Evolutionary conservation across 208 protist genomes (phyloP).

Genomic region (Pavlovales sp.): DNA sequence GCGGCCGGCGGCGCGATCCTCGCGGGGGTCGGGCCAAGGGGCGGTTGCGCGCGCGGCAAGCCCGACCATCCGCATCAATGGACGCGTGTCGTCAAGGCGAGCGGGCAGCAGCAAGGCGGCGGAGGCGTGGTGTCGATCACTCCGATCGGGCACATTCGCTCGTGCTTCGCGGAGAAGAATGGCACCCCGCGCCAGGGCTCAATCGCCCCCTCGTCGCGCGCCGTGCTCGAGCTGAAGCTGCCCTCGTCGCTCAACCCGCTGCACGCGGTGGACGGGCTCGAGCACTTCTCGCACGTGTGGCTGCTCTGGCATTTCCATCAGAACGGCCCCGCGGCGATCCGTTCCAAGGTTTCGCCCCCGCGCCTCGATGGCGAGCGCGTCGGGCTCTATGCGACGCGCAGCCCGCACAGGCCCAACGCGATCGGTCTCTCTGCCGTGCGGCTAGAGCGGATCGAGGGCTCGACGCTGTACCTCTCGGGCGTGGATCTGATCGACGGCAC

Average conservation of each 20-base stretch:
- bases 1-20: background rate
- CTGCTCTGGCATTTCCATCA: constrained; percentile 12
- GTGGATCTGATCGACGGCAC: constrained; percentile 44
- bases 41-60: background rate
- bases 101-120: no score
- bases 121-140: background rate
- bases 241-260: background rate
- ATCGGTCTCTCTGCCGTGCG: constrained; percentile 29
- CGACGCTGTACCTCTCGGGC: constrained; percentile 21
- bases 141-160: background rate
- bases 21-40: background rate
- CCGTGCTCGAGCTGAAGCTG: background rate
- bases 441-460: background rate
- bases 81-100: background rate
- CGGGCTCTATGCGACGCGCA: constrained; percentile 39
- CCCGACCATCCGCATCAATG: background rate
- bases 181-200: constrained; percentile 28
- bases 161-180: constrained; percentile 12
- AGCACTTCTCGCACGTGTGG: constrained; percentile 31
- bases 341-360: constrained; percentile 27
- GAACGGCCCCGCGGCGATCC: background rate
- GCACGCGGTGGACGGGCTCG: constrained; percentile 19
- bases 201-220: background rate
- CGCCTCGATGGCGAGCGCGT: constrained; percentile 12
- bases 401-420: constrained; percentile 46